These are phyloP conservation scores for Teunomyces barrocoloradensis DNA, from an alignment of 805 yeast genomes.

Conservation along the genomic window DNA sequence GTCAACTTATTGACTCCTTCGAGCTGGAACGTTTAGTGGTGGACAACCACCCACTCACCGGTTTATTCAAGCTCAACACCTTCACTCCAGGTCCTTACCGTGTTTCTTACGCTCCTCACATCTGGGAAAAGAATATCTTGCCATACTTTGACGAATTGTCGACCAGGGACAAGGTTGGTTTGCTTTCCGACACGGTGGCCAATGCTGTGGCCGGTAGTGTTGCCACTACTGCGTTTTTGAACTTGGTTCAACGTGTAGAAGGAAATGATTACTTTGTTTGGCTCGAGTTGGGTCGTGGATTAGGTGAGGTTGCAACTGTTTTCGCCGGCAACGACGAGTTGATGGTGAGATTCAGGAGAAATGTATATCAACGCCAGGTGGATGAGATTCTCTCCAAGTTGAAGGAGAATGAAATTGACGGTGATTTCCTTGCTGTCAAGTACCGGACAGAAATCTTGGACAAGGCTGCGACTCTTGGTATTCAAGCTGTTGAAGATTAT, in stretches of 20 bases:
- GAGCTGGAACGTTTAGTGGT: constrained; percentile 18
- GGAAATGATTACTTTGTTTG: constrained; percentile 50
- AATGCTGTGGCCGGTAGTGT: constrained; percentile 47
- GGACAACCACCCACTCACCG: constrained; percentile 19
- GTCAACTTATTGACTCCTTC: constrained; percentile 20
- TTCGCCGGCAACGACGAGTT: constrained; percentile 25
- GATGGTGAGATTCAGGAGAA: constrained; percentile 29
- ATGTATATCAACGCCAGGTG: constrained; percentile 32
- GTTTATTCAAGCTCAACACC: constrained; percentile 47
- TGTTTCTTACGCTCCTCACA: constrained; percentile 46
- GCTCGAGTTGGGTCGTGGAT: constrained; percentile 47
- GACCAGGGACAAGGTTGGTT: constrained; percentile 50
- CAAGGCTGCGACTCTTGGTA: constrained; percentile 37
- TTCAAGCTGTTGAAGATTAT: constrained; percentile 35
- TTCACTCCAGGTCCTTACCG: constrained; percentile 53
- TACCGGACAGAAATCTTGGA: constrained; percentile 40
- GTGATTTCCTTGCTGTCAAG: constrained; percentile 28
- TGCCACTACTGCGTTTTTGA: constrained; percentile 43
- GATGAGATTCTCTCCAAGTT: constrained; percentile 21
- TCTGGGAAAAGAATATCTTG: constrained; percentile 40
- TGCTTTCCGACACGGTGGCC: constrained; percentile 52
- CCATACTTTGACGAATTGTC: constrained; percentile 38
- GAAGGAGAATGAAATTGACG: constrained; percentile 13
- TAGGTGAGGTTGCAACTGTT: constrained; percentile 34
- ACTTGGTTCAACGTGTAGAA: constrained; percentile 33